Base-by-base conservation (phyloP, 2,329 filamentous ascomycete genomes). In the Penicillium polonicum region DNA sequence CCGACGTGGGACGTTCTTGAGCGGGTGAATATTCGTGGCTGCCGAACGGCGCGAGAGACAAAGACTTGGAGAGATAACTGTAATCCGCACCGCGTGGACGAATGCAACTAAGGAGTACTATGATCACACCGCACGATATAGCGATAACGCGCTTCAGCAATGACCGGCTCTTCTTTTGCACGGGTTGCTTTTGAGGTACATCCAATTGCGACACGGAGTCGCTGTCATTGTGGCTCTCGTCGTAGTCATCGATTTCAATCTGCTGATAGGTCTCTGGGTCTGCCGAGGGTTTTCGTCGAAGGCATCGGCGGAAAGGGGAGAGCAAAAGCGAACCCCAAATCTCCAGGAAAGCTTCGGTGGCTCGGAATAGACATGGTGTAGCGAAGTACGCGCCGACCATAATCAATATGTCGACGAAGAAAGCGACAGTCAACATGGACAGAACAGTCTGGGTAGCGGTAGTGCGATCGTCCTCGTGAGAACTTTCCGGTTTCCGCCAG, bases 181-280 rank as follows among this genome's bases (percentile, higher is more conserved):
- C 51, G 2, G 44, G 38, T 17, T 7, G 23, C 8, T 13, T 25
- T 35, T 35, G 21, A 2, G 38, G 44, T 13, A 33, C 43, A 17
- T 55, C 51, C 33, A 56, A 23, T n/a, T 58, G 46, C n/a, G 52
- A 51, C 17, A 54, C 57, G 2, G 57, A 63, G 21, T 65, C 63
- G 17, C 39, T 49, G 17, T 48, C 45, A 6, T 63, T 50, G 13
- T 62, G 49, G 41, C 33, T 38, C 2, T 51, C 54, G n/a, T 64
- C 60, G 31, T 62, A 64, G 52, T 64, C 63, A 36, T 64, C 60
- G 13, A 64, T 41, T 5, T 59, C 52, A 36, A 64, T 59, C 31
- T 60, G 56, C 43, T 65, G 62, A 43, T 65, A 63, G 12, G 52
- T 38, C 35, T 60, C 62, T n/a, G 60, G 59, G 21, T 65, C 62